Evolutionary conservation across 2,329 filamentous ascomycete genomes (phyloP).

Genomic region (Drechslerella stenobrocha): DNA sequence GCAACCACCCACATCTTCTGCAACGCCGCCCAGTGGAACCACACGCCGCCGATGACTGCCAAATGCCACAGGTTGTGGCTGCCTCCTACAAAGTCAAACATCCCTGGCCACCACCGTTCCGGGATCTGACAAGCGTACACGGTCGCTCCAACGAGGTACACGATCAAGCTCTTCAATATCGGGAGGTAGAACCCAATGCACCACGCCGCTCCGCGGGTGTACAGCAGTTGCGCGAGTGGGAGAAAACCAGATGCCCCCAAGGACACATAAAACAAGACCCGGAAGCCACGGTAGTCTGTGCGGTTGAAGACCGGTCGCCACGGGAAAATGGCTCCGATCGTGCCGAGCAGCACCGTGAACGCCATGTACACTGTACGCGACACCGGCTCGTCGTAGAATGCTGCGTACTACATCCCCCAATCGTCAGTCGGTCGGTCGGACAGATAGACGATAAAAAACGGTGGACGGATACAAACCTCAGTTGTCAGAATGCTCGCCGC

Average conservation of each 20-base stretch:
- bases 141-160: constrained; percentile 81
- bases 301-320: constrained; percentile 97
- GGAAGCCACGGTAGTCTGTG: constrained; percentile 82
- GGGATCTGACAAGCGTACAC: constrained; percentile 91
- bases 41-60: constrained; percentile 87
- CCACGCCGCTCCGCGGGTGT: constrained; percentile 75
- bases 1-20: constrained; percentile 85
- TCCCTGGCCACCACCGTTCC: constrained; percentile 87
- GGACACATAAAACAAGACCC: constrained; percentile 87
- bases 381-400: constrained; percentile 93
- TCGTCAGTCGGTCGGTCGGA: neutral
- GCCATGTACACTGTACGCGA: constrained; percentile 85
- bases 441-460: neutral
- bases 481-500: constrained; percentile 97
- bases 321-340: constrained; percentile 85
- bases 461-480: constrained; percentile 59
- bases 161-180: constrained; percentile 78
- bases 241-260: constrained; percentile 86
- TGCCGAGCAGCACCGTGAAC: constrained; percentile 76
- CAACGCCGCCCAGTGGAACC: constrained; percentile 98
- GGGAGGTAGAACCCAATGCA: constrained; percentile 88
- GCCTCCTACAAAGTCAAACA: constrained; percentile 92
- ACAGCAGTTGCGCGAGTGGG: constrained; percentile 79
- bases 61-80: constrained; percentile 98
- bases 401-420: constrained; percentile 74